Percentiles rank a stretch among this genome's conserved stretches.
Conservation (phyloP, 1,284 basidiomycete genomes). For the Ustilago crameri region DNA sequence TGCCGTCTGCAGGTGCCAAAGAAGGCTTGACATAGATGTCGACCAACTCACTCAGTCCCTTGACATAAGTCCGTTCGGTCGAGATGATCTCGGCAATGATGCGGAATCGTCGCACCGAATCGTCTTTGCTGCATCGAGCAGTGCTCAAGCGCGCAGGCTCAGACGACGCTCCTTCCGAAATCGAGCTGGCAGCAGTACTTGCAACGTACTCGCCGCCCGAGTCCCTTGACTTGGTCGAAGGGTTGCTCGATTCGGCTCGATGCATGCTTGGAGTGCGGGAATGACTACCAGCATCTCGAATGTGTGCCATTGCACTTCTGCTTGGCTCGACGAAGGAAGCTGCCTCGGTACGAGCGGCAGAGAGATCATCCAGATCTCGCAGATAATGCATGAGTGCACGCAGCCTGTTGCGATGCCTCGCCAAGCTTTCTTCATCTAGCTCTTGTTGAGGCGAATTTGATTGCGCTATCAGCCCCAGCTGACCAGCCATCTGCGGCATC, state of each 20-base stretch:
- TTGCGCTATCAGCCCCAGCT: not conserved
- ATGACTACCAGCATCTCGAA: conserved; percentile 15
- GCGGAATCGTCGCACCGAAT: conserved; percentile 62
- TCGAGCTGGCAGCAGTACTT: conserved; percentile 36
- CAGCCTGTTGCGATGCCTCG: conserved; percentile 77
- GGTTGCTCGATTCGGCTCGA: conserved; percentile 43
- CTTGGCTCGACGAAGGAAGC: conserved; percentile 26
- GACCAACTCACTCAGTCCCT: conserved; percentile 88
- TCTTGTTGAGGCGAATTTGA: conserved; percentile 4
- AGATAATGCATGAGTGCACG: conserved; percentile 93
- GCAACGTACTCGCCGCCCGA: conserved; percentile 32
- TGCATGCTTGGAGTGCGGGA: conserved; percentile 37
- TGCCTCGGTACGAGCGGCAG: conserved; percentile 27
- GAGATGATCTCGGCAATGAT: conserved; percentile 72
- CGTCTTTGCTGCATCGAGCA: conserved; percentile 57
- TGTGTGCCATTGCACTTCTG: conserved; percentile 30
- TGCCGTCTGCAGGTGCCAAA: conserved; percentile 73
- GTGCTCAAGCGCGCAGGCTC: conserved; percentile 26
- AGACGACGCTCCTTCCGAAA: conserved; percentile 19
- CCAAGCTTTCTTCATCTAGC: conserved; percentile 39
- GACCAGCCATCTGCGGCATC: not conserved
- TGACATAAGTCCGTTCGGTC: conserved; percentile 95
- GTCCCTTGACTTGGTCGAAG: conserved; percentile 39
- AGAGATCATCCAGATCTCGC: conserved; percentile 89
- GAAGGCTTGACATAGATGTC: conserved; percentile 94